Evolutionary conservation across 1,284 basidiomycete species (phyloP), one percentile per base, ranked within the genome.

Genomic region (Ustilago vetiveriae): DNA sequence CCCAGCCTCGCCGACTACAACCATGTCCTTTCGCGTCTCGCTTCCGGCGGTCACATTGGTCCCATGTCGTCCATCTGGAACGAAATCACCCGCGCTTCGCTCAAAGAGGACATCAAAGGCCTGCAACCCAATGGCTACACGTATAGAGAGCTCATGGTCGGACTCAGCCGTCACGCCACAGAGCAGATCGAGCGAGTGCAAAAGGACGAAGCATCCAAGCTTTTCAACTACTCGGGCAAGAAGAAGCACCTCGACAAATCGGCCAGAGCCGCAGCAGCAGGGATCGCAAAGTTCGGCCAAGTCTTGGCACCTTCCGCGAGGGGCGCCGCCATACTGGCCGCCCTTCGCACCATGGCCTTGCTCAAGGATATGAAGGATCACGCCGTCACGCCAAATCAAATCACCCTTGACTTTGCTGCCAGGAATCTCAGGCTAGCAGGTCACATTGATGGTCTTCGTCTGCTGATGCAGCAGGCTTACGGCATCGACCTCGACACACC

Each of bases 361-460:
- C 47, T 79, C 43, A 58, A 58, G 30, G 72, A 76, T 38, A 75
- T 76, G 68, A 63, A 62, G 36, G 57, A 70, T 38, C 72, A 67
- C 37, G 58, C 59, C 6, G 59, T 75, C 0, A 49, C 46, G 4
- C 72, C 72, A 3, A 53, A 57, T 16, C 56, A 57, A 35, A 45
- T 72, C n/a, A 77, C 77, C 17, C 70, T 78, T 30, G 74, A 79
- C 48, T 56, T 73, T 35, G 72, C 73, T 0, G 69, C 74, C 21
- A 56, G 76, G 10, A 54, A 76, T n/a, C 51, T 80, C 37, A 69
- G 78, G 26, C 48, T 76, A 1, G 72, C 68, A 0, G 80, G 78
- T 11, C 74, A 79, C 56, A 44, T 79, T 35, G 68, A 75, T 14
- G 71, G 64, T 1, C 55, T 80, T 17, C 49, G 68, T 11, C 13